Evolutionary conservation across 306 rosid species (phyloP), one percentile per base, ranked within the genome.

Genomic region (Corylus avellana): DNA sequence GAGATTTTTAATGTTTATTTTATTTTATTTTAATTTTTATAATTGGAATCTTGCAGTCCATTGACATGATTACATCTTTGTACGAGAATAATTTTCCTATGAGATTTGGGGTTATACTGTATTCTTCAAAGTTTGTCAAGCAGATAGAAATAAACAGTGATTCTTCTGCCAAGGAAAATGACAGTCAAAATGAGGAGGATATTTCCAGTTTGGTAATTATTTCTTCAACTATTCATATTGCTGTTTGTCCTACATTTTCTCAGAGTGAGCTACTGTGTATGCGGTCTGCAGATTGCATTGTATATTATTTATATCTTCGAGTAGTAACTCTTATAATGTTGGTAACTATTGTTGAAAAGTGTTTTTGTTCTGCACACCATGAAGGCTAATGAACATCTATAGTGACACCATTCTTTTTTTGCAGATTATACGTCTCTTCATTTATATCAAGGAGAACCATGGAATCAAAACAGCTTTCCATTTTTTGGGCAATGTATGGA

Each of bases 51-150:
- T 82, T 93, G 92, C 97, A 95, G 99, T 82, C 92, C 47, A 84
- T 95, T 85, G 97, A 93, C 82, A 76, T 77, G 92, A 85, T 95
- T 75, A 83, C 81, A 70, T 87, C 97, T 56, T 57, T 93, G 84
- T 88, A 91, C 39, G 98, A 95, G 86, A 93, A 87, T 84, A 87
- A 76, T 77, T 79, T 90, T 71, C 99, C 99, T 10, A 83, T 93
- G 90, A 90, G 99, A 87, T 89, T 95, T 81, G 99, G 98, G 58
- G 79, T 95, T 81, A 32, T 95, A 73, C 88, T 93, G 87, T 93
- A 90, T 85, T 95, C 99, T 62, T 91, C 98, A n/a, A 91, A 89
- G 81, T 85, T 85, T 82, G 76, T 90, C 86, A 84, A 71, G 84
- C 88, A 85, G 57, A 74, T 87, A 57, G 92, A 91, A 86, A 83